Conservation (phyloP, 2,329 filamentous ascomycete species). For the Geosmithia flava region DNA sequence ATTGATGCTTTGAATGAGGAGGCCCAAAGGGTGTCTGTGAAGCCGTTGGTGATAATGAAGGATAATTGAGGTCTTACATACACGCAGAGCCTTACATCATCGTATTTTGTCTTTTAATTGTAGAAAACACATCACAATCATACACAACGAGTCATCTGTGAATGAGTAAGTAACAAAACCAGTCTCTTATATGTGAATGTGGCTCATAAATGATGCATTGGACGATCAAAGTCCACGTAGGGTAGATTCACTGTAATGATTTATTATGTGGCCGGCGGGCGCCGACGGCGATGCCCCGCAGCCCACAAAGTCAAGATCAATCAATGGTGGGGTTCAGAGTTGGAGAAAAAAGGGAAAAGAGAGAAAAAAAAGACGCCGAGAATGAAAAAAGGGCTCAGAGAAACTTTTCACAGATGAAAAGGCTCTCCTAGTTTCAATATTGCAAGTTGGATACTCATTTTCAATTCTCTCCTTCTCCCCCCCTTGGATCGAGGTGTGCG, state of each 20-base stretch:
- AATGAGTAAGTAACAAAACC: too few relatives aligned
- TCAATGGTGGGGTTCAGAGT: neutral
- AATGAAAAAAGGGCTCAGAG: neutral
- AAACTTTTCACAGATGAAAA: neutral
- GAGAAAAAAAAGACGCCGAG: neutral
- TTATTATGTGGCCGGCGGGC: neutral
- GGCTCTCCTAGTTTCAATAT: neutral
- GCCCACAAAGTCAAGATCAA: neutral
- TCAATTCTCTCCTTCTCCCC: neutral
- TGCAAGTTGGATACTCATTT: neutral
- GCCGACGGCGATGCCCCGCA: neutral
- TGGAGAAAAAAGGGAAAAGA: neutral
- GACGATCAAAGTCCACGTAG: neutral
- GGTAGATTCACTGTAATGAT: neutral
- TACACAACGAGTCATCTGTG: too few relatives aligned
- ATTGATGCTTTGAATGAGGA: constrained; percentile 43
- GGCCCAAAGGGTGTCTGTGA: constrained; percentile 28
- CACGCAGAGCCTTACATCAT: neutral
- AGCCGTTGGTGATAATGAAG: neutral
- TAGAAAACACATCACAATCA: too few relatives aligned
- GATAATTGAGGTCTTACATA: neutral
- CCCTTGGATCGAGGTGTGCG: neutral
- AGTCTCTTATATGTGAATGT: too few relatives aligned
- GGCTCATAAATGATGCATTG: neutral
- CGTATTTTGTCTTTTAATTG: too few relatives aligned